These are phyloP conservation scores for Athelia psychrophila DNA, from an alignment of 1,284 basidiomycete species.

Conservation along the genomic window DNA sequence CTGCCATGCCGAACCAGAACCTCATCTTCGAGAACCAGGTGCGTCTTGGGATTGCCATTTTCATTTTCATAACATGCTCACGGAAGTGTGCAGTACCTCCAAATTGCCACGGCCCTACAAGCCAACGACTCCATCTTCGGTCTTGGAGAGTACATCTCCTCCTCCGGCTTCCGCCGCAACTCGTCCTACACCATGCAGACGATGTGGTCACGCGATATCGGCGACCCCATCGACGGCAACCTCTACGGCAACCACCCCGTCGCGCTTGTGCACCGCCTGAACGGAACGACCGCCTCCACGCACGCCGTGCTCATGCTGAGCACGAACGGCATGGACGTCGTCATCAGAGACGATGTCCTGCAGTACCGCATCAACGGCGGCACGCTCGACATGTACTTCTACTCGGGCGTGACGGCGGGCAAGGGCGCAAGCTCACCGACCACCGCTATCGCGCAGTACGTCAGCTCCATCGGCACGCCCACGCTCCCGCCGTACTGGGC, in stretches of 20 bases:
- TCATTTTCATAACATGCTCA: neutral
- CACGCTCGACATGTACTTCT: slow-evolving; percentile 68
- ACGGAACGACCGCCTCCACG: slow-evolving; percentile 43
- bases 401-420: slow-evolving; percentile 51
- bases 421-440: slow-evolving; percentile 28
- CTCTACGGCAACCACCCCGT: slow-evolving; percentile 37
- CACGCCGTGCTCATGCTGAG: slow-evolving; percentile 73
- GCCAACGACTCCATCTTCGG: slow-evolving; percentile 73
- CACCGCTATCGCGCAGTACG: slow-evolving; percentile 67
- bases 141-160: slow-evolving; percentile 69
- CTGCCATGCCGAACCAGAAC: slow-evolving; percentile 54
- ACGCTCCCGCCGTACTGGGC: slow-evolving; percentile 68
- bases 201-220: slow-evolving; percentile 64
- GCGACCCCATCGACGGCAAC: slow-evolving; percentile 60
- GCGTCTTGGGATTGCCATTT: neutral
- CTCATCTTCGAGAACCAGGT: slow-evolving; percentile 71
- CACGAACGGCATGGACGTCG: slow-evolving; percentile 36
- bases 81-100: slow-evolving; percentile 35
- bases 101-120: slow-evolving; percentile 66
- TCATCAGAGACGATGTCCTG: slow-evolving; percentile 47
- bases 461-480: slow-evolving; percentile 54
- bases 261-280: slow-evolving; percentile 42
- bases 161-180: slow-evolving; percentile 64
- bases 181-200: slow-evolving; percentile 59
- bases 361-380: slow-evolving; percentile 67